Percentiles rank a stretch among this genome's conserved stretches.
Evolutionary conservation across 371 early-diverging fungal species (phyloP).

Genomic region (Lichtheimia ornata): DNA sequence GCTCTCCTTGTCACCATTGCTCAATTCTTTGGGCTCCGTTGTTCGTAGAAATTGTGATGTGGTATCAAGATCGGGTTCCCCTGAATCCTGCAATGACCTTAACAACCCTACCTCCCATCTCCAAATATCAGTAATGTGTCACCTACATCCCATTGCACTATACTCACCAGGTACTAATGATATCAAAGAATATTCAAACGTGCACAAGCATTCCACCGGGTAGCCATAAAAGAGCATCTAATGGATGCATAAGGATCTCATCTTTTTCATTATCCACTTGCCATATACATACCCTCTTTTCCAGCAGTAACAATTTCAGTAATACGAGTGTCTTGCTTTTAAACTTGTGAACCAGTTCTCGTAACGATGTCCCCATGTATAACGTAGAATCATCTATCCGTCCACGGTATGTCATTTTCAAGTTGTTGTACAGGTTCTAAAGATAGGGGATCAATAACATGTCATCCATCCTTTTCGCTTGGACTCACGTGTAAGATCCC

Average conservation of each 20-base stretch:
- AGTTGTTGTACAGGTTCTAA: slow-evolving; percentile 68
- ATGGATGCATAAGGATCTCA: background rate
- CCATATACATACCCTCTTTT: slow-evolving; percentile 54
- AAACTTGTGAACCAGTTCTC: slow-evolving; percentile 73
- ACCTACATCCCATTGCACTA: background rate
- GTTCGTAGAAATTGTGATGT: slow-evolving; percentile 18
- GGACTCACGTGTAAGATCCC: slow-evolving; percentile 69
- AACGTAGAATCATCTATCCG: slow-evolving; percentile 70
- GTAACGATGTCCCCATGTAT: slow-evolving; percentile 74
- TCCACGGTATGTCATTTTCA: slow-evolving; percentile 55
- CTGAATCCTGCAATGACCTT: slow-evolving; percentile 65
- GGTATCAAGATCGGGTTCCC: slow-evolving; percentile 57
- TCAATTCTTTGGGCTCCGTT: slow-evolving; percentile 35
- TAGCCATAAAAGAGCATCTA: slow-evolving; percentile 83
- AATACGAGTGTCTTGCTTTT: slow-evolving; percentile 75
- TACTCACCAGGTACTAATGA: slow-evolving; percentile 65
- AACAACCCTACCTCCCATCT: slow-evolving; percentile 44
- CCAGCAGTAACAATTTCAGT: slow-evolving; percentile 74
- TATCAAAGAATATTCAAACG: slow-evolving; percentile 79
- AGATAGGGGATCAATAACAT: background rate
- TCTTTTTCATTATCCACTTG: background rate
- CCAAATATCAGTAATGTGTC: background rate
- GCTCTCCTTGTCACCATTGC: slow-evolving; percentile 46
- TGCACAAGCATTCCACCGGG: slow-evolving; percentile 77
- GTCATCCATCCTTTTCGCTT: too few relatives aligned